phyloP scores from a whole-genome alignment of 1,284 basidiomycete species.

The Cryptococcus jaspeensis region DNA sequence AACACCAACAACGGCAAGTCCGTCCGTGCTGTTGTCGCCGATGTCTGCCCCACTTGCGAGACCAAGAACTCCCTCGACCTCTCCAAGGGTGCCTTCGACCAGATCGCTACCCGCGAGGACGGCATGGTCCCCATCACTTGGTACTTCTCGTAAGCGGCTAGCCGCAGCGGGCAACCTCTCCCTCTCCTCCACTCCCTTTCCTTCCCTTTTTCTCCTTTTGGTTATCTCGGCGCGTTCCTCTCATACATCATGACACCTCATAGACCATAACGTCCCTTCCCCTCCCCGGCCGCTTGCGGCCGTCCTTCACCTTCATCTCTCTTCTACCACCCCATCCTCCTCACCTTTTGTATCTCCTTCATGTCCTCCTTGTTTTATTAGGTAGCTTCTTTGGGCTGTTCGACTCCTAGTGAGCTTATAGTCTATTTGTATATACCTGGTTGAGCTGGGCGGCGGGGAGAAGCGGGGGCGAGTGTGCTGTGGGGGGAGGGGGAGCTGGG shows the following conservation, averaged over 20 bases:
- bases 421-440: no score
- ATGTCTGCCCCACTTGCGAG: conserved; percentile 75
- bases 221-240: conserved; percentile 6
- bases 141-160: conserved; percentile 24
- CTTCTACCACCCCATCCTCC: no score
- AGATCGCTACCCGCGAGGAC: conserved; percentile 58
- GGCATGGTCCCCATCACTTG: conserved; percentile 64
- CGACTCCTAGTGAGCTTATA: no score
- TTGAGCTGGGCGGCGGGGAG: no score
- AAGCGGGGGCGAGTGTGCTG: no score
- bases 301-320: no score
- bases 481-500: no score
- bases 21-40: conserved; percentile 64
- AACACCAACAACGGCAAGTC: conserved; percentile 56
- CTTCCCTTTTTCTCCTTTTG: conserved; percentile 9
- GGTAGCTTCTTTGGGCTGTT: no score
- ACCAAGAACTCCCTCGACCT: conserved; percentile 69
- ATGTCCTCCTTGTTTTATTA: no score
- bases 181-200: neutral
- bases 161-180: neutral
- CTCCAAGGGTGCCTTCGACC: conserved; percentile 68
- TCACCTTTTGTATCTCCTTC: no score
- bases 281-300: no score
- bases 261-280: no score
- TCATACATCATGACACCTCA: neutral